Conservation (phyloP, 1,284 basidiomycete genomes). For the Lignosus rhinocerotis region DNA sequence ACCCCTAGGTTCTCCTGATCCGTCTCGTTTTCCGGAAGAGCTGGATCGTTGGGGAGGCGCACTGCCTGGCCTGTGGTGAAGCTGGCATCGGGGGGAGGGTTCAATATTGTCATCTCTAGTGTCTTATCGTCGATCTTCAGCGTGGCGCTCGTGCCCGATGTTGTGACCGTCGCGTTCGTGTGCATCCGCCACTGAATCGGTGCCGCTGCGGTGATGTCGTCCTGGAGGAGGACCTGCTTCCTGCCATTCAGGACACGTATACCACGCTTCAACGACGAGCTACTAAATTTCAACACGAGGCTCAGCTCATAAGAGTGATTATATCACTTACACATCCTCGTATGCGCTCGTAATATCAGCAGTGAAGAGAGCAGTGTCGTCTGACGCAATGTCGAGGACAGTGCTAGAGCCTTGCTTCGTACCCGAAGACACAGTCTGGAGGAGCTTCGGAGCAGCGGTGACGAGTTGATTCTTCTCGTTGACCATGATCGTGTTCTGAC, state of each 20-base stretch:
- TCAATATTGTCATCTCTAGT: conserved; percentile 52
- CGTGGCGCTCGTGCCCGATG: conserved; percentile 61
- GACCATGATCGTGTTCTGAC: conserved; percentile 93
- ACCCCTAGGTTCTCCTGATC: conserved; percentile 83
- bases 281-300: conserved; percentile 14
- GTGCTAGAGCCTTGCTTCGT: conserved; percentile 83
- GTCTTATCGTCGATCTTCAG: conserved; percentile 62
- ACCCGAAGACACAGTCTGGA: conserved; percentile 54
- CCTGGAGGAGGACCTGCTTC: conserved; percentile 89
- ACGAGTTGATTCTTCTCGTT: conserved; percentile 83
- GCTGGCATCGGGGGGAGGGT: conserved; percentile 58
- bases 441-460: conserved; percentile 62
- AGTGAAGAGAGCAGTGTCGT: conserved; percentile 84
- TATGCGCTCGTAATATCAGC: conserved; percentile 84
- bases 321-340: conserved; percentile 62
- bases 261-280: conserved; percentile 79
- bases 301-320: background rate
- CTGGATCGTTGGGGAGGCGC: conserved; percentile 63
- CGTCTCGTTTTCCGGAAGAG: conserved; percentile 50
- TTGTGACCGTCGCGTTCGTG: conserved; percentile 76
- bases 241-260: conserved; percentile 86
- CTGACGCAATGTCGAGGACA: conserved; percentile 56
- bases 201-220: conserved; percentile 69
- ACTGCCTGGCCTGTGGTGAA: conserved; percentile 51
- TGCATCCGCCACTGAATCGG: conserved; percentile 91